Evolutionary conservation across 1,284 basidiomycete species (phyloP), one percentile per base, ranked within the genome.

Genomic region (Cronartium ribicola): DNA sequence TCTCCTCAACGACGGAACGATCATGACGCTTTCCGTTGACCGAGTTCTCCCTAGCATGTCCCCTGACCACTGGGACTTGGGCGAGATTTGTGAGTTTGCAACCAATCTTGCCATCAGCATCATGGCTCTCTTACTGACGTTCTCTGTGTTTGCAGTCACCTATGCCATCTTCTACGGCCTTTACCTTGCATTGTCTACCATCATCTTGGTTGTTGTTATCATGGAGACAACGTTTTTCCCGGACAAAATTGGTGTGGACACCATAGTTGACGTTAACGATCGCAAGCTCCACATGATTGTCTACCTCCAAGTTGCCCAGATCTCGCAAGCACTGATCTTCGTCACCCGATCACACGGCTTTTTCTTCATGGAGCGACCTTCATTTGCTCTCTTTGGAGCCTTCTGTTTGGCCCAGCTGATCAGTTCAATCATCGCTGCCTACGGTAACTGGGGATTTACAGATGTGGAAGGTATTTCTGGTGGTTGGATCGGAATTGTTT

Each of bases 311-410:
- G 94, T 97, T 77, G 94, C 94, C 78, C 94, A 96, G 83, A 96
- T 97, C 84, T 97, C 94, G 75, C 94, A 98, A 83, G 94, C 94
- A 3, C 86, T 98, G 76, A 96, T 97, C 86, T 96, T 96, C 85
- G 87, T 95, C 82, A 96, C 94, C 46, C 92, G 94, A 85, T 89
- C 94, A 78, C 94, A 97, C 82, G 87, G 91, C 37, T 95, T 92
- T 86, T 98, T 94, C 87, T 97, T 95, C 87, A 93, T 92, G 90
- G 94, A 97, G 84, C 89, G 94, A 77, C 94, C 94, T 40, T 95
- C 93, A 65, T 84, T 86, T 67, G 94, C 94, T 62, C 87, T 98
- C 73, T 86, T 98, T 84, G 83, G 84, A 77, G 94, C 94, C 55
- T 98, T 98, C 87, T 89, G 88, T 82, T 78, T 97, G 75, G 94